Evolutionary conservation across 352 stramenopile genomes (phyloP), one percentile per base, ranked within the genome.

Genomic region (Pseudoperonospora humuli): DNA sequence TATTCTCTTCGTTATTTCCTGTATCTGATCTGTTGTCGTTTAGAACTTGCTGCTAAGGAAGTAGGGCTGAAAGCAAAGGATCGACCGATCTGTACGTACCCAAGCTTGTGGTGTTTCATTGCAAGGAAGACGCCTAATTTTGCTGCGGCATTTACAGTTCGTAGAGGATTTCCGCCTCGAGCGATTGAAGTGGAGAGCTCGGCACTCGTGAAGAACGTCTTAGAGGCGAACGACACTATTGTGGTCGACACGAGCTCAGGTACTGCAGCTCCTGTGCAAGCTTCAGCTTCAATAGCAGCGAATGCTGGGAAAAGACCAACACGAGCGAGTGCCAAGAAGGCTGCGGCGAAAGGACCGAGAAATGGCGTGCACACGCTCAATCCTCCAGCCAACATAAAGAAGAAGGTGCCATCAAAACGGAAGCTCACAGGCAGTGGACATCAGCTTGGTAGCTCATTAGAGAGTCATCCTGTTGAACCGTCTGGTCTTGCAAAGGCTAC

Each of bases 181-280:
- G 32, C 46, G 3, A 35, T 86, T 2, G 56, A 68, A 44, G 72
- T 70, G 32, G 35, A 65, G 1, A 35, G 25, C 13, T 59, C 57
- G 2, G 63, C 62, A 23, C 40, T 61, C 3, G 59, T 91, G 13
- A 67, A 84, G 46, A 50, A 28, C 38, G 58, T 69, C 6, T 72
- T 91, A 14, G 55, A 65, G 18, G 59, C 72, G 28, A 91, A 91
- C 38, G 74, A 87, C 40, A 83, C 74, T 0, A 61, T 91, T n/a
- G 66, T 87, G 8, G 65, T 91, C 2, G 67, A 47, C 32, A 48
- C 46, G 15, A 41, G 18, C 23, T 43, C 45, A 8, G 15, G 36
- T 36, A 45, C 43, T 21, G 45, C 17, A 19, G 20, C 20, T 23
- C 19, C 38, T 23, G 48, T 48, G 8, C 18, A 42, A 21, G 39